phyloP scores from a whole-genome alignment of 257 asterid genomes.

The Solanum piurae region DNA sequence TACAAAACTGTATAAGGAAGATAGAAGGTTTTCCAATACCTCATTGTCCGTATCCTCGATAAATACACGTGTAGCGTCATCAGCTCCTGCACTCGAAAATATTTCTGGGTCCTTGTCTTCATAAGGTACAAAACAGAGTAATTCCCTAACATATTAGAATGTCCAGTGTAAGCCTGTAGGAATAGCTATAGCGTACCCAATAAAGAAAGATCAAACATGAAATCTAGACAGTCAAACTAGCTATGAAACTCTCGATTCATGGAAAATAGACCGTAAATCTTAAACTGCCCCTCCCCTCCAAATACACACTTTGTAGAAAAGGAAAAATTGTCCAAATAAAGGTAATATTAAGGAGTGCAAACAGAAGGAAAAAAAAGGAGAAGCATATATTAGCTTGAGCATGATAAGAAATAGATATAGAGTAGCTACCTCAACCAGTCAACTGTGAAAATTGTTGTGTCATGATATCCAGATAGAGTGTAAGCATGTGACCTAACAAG shows the following conservation, averaged over 20 bases:
- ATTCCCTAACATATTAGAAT: constrained; percentile 40
- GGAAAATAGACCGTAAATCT: background rate
- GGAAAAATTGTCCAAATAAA: background rate
- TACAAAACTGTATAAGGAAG: background rate
- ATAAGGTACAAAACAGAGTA: background rate
- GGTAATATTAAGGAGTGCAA: background rate
- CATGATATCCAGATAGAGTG: constrained; percentile 86
- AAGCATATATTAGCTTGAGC: background rate
- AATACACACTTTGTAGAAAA: background rate
- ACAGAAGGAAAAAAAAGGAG: background rate
- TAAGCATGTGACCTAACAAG: constrained; percentile 56
- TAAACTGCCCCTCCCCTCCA: background rate
- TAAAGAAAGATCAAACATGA: background rate
- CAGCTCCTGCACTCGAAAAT: constrained; percentile 75
- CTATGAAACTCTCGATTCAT: background rate
- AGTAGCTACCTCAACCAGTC: constrained; percentile 80
- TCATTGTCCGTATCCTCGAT: constrained; percentile 39
- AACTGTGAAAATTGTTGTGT: constrained; percentile 73
- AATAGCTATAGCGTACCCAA: background rate
- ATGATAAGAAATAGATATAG: background rate
- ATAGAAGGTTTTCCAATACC: constrained; percentile 32
- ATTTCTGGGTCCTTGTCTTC: constrained; percentile 15
- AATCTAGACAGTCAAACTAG: background rate
- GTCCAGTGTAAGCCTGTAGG: background rate
- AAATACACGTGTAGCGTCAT: constrained; percentile 78